phyloP scores from a whole-genome alignment of 108 stramenopile genomes.

The Mediolabrus comicus region DNA sequence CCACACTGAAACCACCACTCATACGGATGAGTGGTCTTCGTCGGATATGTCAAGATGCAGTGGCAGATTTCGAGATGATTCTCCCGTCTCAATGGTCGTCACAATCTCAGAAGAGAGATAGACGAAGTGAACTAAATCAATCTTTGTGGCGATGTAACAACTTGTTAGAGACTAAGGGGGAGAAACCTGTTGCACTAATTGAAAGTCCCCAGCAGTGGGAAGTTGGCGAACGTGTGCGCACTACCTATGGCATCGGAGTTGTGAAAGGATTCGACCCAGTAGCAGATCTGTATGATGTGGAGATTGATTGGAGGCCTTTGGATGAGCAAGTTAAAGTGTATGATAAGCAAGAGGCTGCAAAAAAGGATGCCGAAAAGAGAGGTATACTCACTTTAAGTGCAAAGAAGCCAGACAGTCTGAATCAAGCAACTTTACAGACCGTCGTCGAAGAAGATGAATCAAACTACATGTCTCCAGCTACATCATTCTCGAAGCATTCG shows the following conservation, averaged over 20 bases:
- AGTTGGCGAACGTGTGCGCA: conserved; percentile 73
- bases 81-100: conserved; percentile 76
- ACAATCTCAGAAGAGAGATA: conserved; percentile 60
- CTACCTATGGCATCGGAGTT: conserved; percentile 79
- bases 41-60: conserved; percentile 82
- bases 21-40: conserved; percentile 76
- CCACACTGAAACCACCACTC: conserved; percentile 71
- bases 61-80: conserved; percentile 75
- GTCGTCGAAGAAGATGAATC: conserved; percentile 67
- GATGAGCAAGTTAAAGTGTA: conserved; percentile 75
- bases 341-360: conserved; percentile 29
- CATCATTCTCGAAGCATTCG: conserved; percentile 43
- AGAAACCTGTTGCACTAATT: conserved; percentile 58
- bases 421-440: conserved; percentile 53
- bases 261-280: conserved; percentile 71
- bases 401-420: conserved; percentile 27
- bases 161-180: conserved; percentile 44
- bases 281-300: conserved; percentile 79
- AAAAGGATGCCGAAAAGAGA: conserved; percentile 43
- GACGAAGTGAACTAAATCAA: conserved; percentile 83
- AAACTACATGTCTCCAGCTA: conserved; percentile 41
- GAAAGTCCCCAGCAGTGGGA: conserved; percentile 62
- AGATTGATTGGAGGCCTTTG: conserved; percentile 85
- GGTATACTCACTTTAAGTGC: conserved; percentile 12
- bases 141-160: conserved; percentile 74